Conservation (phyloP, 306 rosid species). For the Rosa multiflora region DNA sequence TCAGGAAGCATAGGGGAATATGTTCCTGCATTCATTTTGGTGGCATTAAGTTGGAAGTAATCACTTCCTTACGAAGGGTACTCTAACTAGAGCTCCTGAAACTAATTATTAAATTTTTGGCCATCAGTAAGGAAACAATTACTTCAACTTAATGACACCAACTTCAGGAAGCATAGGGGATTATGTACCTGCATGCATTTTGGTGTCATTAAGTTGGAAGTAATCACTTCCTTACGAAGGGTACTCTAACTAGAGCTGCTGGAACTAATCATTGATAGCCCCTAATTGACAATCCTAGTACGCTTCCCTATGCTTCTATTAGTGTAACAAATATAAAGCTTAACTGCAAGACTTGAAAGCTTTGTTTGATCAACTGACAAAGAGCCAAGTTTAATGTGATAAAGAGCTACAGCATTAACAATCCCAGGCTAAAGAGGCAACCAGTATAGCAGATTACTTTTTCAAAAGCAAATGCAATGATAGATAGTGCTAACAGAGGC, state of each 20-base stretch:
- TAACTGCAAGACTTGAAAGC: not conserved
- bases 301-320: not conserved
- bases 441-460: not conserved
- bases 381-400: not conserved
- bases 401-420: not conserved
- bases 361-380: not conserved
- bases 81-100: not conserved
- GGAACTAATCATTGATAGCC: not conserved
- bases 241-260: not conserved
- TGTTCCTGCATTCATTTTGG: no score
- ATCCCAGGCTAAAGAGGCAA: not conserved
- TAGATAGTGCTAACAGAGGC: not conserved
- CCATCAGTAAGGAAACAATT: not conserved
- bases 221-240: no score
- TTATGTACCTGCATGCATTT: no score
- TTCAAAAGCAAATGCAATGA: not conserved
- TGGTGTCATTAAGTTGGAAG: no score
- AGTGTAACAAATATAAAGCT: not conserved
- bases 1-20: no score
- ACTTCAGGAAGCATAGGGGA: no score
- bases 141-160: not conserved
- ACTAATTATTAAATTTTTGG: not conserved
- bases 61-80: no score
- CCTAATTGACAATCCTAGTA: not conserved
- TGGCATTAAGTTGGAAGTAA: no score